A percentile compares a stretch with the other conserved stretches of the same genome.
phyloP scores from a whole-genome alignment of 768 basidiomycete species.

The Psilocybe azurescens region DNA sequence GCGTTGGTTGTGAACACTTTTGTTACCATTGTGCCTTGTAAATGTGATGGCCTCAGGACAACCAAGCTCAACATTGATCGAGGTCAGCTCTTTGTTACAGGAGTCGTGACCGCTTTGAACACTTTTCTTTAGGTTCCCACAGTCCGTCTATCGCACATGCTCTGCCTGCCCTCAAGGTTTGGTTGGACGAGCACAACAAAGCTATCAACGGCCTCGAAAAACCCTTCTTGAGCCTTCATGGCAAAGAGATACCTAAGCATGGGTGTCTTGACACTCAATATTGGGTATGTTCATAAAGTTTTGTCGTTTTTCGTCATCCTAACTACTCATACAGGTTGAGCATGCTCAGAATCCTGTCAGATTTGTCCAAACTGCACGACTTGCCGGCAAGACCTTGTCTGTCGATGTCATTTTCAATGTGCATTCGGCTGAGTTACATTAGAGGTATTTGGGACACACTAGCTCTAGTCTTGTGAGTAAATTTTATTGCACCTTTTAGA shows the following conservation, averaged over 20 bases:
- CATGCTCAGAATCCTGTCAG: constrained; percentile 38
- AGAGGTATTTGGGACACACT: constrained; percentile 65
- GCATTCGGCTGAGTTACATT: constrained; percentile 66
- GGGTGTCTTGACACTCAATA: constrained; percentile 28
- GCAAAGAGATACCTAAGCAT: constrained; percentile 26
- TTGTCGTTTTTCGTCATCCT: background rate
- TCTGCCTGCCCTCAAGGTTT: constrained; percentile 31
- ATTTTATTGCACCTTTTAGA: background rate
- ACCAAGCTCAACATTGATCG: constrained; percentile 36
- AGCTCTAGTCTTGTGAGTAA: constrained; percentile 67
- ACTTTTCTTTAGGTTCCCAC: constrained; percentile 34
- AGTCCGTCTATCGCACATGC: constrained; percentile 35
- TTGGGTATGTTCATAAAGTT: constrained; percentile 29
- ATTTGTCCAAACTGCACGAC: constrained; percentile 32
- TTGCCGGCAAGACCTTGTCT: constrained; percentile 24
- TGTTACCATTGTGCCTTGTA: constrained; percentile 38
- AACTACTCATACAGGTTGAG: constrained; percentile 29
- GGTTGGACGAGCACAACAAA: constrained; percentile 30
- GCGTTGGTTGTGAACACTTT: constrained; percentile 40
- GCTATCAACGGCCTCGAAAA: constrained; percentile 26
- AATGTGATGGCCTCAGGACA: constrained; percentile 30
- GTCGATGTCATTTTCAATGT: constrained; percentile 36
- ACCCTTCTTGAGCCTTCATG: constrained; percentile 33
- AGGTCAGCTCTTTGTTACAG: constrained; percentile 25
- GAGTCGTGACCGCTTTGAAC: background rate